Conservation (phyloP, 2,329 filamentous ascomycete genomes). For the Nigrospora sphaerica region DNA sequence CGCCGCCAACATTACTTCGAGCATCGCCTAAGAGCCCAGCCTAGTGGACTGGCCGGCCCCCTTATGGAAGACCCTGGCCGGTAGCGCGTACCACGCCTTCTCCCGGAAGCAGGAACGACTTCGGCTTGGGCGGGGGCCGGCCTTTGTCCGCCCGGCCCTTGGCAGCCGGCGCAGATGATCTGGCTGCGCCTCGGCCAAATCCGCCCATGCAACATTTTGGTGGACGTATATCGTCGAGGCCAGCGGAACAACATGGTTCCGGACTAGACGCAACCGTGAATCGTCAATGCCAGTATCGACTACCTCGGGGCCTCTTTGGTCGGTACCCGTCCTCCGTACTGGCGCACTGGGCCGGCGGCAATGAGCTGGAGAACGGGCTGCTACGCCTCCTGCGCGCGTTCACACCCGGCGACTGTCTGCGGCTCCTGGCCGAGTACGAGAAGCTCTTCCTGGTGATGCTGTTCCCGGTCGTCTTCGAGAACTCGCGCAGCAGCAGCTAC, state of each 20-base stretch:
- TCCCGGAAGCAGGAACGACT: constrained; percentile 56
- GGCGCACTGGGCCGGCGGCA: constrained; percentile 47
- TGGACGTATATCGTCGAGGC: constrained; percentile 52
- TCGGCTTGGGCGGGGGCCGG: constrained; percentile 60
- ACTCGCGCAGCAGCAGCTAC: constrained; percentile 53
- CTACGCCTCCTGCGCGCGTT: constrained; percentile 28
- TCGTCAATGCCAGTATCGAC: constrained; percentile 55
- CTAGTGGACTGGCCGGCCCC: constrained; percentile 42
- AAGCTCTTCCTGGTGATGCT: constrained; percentile 49
- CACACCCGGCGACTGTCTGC: constrained; percentile 32
- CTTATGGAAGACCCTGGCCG: constrained; percentile 36
- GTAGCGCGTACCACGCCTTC: constrained; percentile 46
- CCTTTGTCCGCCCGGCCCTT: constrained; percentile 55
- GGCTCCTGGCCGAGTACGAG: constrained; percentile 46
- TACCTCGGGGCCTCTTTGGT: constrained; percentile 42
- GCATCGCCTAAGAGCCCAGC: constrained; percentile 40
- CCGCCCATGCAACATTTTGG: constrained; percentile 35
- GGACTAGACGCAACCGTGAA: constrained; percentile 49
- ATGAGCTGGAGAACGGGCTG: constrained; percentile 53
- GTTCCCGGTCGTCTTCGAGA: constrained; percentile 48
- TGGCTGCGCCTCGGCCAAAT: constrained; percentile 35
- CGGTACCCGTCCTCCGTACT: too few relatives aligned
- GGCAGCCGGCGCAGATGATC: constrained; percentile 51
- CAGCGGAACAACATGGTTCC: constrained; percentile 52
- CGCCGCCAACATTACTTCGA: constrained; percentile 43